Base-by-base conservation (phyloP, 352 stramenopile species). In the Phytophthora rubi region DNA sequence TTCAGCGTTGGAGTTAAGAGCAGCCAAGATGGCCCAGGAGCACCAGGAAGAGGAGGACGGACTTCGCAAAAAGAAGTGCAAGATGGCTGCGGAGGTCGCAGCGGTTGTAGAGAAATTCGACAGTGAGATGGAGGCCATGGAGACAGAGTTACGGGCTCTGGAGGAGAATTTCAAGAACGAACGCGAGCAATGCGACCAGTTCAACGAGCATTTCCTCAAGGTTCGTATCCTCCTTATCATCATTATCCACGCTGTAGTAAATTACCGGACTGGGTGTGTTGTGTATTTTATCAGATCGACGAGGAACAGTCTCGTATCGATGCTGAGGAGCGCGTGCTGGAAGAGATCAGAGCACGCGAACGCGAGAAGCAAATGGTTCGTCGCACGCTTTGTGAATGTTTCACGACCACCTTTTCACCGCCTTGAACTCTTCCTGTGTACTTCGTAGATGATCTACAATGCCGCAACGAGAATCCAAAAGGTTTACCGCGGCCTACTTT, bases 181-280 rank as follows among this genome's bases (percentile, higher is more conserved):
- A 58, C 53, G 68, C 9, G 76, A 71, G 37, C 73, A 93, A 62
- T 90, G 89, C 39, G 59, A 86, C 9, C 80, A 93, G 70, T 76
- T 97, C 9, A 81, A 92, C 48, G 85, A 95, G 44, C 86, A 96
- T 59, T 97, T 97, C 67, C 74, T 88, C 56, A 94, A 92, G 77
- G 83, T 91, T 44, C 6, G 45, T 54, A 2, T 23, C 12, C 23
- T 55, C 10, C 16, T 16, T 39, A 53, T 37, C 33, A 30, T 18
- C 37, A 57, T 18, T 33, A 10, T 9, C 49, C 12, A 26, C 52
- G 13, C 37, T 35, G 21, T 26, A 26, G 0, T 10, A 52, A 47
- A 47, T 53, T 30, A 6, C 44, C 6, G 3, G 8, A 45, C 37
- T 16, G 53, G 8, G 35, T 16, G 12, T 16, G 8, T 53, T 6